Evolutionary conservation across 1,139 yeast genomes (phyloP), one percentile per base, ranked within the genome.

Genomic region (Pichia sp.): DNA sequence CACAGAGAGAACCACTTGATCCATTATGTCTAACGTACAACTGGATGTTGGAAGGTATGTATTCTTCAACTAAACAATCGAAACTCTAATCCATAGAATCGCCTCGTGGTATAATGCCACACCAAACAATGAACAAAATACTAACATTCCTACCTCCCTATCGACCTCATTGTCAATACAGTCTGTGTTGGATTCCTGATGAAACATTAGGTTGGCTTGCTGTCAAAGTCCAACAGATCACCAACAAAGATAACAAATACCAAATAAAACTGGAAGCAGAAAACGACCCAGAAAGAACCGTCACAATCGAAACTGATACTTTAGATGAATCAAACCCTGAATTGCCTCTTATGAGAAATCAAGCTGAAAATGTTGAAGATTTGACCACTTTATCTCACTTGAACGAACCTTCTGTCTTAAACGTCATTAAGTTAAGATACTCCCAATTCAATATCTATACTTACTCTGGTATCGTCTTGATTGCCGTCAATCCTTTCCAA

Each of bases 171-270:
- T n/a, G n/a, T 38, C 14, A 21, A 10, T 37, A 32, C 40, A 77
- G 83, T 66, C 91, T 96, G 61, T 91, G 98, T 71, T 93, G 99
- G 99, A 83, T 86, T 60, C 96, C 95, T 31, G 94, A 88, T 67
- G 89, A 84, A 53, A 75, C 77, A 48, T 78, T 80, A 58, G 99
- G 98, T 32, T 93, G 98, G 96, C 73, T 90, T 38, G 96, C 96
- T 38, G 94, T 90, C 43, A 85, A 83, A 52, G 89, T 93, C 42
- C 73, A 77, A 49, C 72, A 79, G 47, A 76, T 77, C 57, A 70
- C 70, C 19, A 67, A 73, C n/a, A 73, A 70, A 37, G 75, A 75
- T 51, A 77, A 73, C 46, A 82, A 78, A 54, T 79, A 79, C 57
- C 71, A 73, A 42, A 67, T 89, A 53, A 81, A 76, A 52, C 71